Conservation (phyloP, 345 rosid genomes). For the Eutrema heterophyllum region DNA sequence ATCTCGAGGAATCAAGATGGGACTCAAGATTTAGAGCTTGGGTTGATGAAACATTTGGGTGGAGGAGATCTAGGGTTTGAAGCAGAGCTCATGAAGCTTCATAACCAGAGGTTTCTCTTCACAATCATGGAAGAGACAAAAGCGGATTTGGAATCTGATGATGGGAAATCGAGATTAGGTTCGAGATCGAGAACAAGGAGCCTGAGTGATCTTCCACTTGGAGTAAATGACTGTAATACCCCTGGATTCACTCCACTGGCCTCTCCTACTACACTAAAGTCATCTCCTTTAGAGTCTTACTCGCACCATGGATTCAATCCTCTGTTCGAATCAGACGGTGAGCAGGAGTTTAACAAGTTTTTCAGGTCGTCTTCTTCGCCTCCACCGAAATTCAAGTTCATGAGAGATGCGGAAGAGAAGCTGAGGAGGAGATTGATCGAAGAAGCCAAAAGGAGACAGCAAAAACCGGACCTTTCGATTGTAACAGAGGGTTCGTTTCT, state of each 20-base stretch:
- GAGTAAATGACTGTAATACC: conserved; percentile 32
- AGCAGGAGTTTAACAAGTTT: conserved; percentile 47
- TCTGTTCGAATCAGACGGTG: conserved; percentile 69
- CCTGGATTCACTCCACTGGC: conserved; percentile 61
- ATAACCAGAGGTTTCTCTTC: conserved; percentile 91
- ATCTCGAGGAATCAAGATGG: conserved; percentile 16
- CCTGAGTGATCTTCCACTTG: conserved; percentile 54
- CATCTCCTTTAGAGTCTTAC: conserved; percentile 47
- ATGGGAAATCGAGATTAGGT: conserved; percentile 55
- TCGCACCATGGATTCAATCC: conserved; percentile 68
- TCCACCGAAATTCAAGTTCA: conserved; percentile 91
- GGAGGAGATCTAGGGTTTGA: conserved; percentile 48
- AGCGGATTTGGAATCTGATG: conserved; percentile 95
- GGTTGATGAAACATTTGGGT: conserved; percentile 51
- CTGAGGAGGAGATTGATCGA: conserved; percentile 51
- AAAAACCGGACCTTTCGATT: background rate
- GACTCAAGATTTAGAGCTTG: conserved; percentile 50
- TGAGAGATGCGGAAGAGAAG: conserved; percentile 94
- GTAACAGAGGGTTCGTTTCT: conserved; percentile 47
- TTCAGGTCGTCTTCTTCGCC: conserved; percentile 54
- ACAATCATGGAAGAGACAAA: conserved; percentile 91
- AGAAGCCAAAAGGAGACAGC: conserved; percentile 44
- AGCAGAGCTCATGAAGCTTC: conserved; percentile 89
- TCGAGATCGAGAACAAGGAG: conserved; percentile 66
- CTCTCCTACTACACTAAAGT: conserved; percentile 57